Evolutionary conservation across 2,329 filamentous ascomycete species (phyloP), one percentile per base, ranked within the genome.

Genomic region (Meredithiella fracta): DNA sequence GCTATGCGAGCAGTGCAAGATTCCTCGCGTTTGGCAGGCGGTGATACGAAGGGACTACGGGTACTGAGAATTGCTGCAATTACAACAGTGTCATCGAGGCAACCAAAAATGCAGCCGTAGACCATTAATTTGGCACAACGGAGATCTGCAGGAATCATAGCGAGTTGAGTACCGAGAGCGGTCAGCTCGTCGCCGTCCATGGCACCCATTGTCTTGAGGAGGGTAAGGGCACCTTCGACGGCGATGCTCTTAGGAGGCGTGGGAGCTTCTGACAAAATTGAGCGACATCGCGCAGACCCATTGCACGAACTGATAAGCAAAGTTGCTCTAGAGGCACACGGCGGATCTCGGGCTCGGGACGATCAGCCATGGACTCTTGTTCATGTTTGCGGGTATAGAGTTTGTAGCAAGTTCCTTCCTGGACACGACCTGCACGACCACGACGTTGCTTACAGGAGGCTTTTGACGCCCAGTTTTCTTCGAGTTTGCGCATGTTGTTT

Each of bases 111-210:
- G 15, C 88, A 85, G 4, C 92, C 92, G 64, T 94, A 95, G 2
- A 98, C 86, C 76, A 98, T 88, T 34, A 98, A 76, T 68, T 98
- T 98, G 49, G 86, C 88, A 66, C 89, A 94, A 26, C 91, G 82
- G 51, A 98, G 75, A 65, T 98, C 92, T 0, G 91, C 87, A 1
- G 92, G 92, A 53, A 98, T 89, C 80, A 94, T 87, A 17, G 90
- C 85, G n/a, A 98, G 74, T 69, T 97, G 92, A 54, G 85, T 82
- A 40, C 92, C 92, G 50, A 98, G 80, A 2, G 90, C 89, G 0
- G 92, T 97, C 42, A 98, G 75, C 63, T 88, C 85, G 57, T 87
- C 80, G 47, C 86, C 86, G 62, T 92, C 86, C 14, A 97, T 74
- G 0, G 90, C 91, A 29, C 92, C 92, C 75, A 98, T 94, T 8